These are phyloP conservation scores for Globisporangium uncinulatum DNA, from an alignment of 352 stramenopile species.

Conservation along the genomic window DNA sequence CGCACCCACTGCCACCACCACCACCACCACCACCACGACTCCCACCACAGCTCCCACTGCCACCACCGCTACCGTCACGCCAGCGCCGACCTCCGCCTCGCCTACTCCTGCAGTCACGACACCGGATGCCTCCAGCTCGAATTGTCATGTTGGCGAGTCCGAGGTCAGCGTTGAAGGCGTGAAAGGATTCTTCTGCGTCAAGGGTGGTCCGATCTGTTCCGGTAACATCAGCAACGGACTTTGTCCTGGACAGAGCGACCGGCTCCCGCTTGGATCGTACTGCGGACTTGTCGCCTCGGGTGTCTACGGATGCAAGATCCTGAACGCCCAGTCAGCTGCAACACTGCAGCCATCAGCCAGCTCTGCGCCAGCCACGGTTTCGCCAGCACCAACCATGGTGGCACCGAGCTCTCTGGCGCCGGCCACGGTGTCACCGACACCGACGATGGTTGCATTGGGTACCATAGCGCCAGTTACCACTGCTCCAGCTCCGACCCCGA, in stretches of 20 bases:
- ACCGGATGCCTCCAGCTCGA: not conserved
- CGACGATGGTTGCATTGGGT: not conserved
- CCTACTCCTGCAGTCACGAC: not conserved
- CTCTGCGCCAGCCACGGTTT: not conserved
- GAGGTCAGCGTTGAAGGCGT: conserved; percentile 10
- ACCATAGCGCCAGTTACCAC: not conserved
- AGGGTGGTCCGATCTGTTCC: conserved; percentile 7
- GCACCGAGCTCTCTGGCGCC: not conserved
- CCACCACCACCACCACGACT: too few relatives aligned
- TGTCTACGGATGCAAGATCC: conserved; percentile 17
- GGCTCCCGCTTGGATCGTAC: conserved; percentile 14
- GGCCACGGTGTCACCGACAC: not conserved
- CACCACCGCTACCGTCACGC: not conserved
- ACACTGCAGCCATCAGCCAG: not conserved
- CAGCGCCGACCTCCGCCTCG: not conserved
- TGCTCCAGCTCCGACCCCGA: not conserved
- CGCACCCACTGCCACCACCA: too few relatives aligned
- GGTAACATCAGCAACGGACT: conserved; percentile 5
- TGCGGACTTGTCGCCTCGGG: conserved; percentile 13
- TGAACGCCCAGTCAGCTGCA: conserved; percentile 3
- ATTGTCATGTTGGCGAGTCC: not conserved
- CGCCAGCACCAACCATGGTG: too few relatives aligned
- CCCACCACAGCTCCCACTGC: not conserved
- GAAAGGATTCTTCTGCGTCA: conserved; percentile 13
- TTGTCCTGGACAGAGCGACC: conserved; percentile 7